Evolutionary conservation across 495 filamentous ascomycete species (phyloP), one percentile per base, ranked within the genome.

Genomic region (Viridothelium virens): DNA sequence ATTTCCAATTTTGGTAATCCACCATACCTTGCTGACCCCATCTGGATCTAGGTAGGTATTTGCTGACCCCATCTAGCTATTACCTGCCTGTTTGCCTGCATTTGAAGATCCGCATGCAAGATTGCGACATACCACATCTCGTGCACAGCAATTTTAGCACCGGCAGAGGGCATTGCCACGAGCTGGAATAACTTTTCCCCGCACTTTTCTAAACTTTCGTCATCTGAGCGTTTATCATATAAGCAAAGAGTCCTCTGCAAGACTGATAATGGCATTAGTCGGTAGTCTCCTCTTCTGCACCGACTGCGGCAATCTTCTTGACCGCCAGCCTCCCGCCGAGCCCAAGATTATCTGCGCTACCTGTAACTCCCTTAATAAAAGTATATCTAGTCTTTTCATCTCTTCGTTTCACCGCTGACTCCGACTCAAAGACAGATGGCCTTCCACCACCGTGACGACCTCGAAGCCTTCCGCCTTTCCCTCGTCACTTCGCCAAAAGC

Each of bases 201-300:
- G 25, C 25, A 25, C 25, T 0, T 1, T 25, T 25, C 25, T 25
- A 25, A 25, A 25, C 25, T 25, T 25, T 25, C 25, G 0, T 25
- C 1, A 25, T 0, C n/a, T 53, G 5, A 5, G 14, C n/a, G 48
- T 18, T 16, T 53, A 16, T 1, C 1, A 46, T 46, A 7, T n/a
- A 0, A 46, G 16, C 41, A 46, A 46, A 25, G 1, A 53, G 0
- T 1, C 36, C 36, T 1, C 18, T 5, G 14, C 7, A 10, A 36
- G 11, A 0, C 25, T 7, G 0, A 2, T 25, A 38, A 96, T 96
- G 91, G 86, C 93, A 66, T 85, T 87, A 10, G 90, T 96, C 67
- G 93, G 91, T 34, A 94, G 91, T 38, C 80, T 96, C 38, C 86
- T 96, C 48, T 98, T 98, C 78, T 97, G 94, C 79, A 91, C 86